A percentile compares a stretch with the other conserved stretches of the same genome.
phyloP scores from a whole-genome alignment of 345 rosid genomes.

The Diplotaxis tenuifolia region DNA sequence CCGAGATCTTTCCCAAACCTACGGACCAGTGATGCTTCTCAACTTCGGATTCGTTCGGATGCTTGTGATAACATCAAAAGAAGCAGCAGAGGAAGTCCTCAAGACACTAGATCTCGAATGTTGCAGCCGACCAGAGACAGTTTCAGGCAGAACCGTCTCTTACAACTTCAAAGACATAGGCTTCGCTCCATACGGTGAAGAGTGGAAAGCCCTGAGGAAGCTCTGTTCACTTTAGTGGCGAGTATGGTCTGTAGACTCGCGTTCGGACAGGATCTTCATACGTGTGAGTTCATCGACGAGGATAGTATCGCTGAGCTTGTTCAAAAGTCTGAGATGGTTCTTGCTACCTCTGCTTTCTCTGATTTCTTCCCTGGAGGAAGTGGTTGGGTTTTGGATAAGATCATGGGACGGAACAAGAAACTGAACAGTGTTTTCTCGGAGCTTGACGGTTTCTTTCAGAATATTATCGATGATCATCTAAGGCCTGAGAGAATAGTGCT shows the following conservation, averaged over 20 bases:
- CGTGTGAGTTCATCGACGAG: conserved; percentile 28
- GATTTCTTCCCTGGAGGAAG: conserved; percentile 29
- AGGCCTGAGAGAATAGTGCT: conserved; percentile 7
- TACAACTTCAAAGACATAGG: conserved; percentile 39
- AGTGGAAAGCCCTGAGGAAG: conserved; percentile 45
- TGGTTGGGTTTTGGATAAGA: conserved; percentile 19
- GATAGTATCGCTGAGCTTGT: conserved; percentile 10
- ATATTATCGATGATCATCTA: conserved; percentile 30
- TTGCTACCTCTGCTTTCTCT: background rate
- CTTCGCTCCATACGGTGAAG: conserved; percentile 39
- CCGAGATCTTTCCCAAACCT: conserved; percentile 33
- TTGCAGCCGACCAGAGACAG: conserved; percentile 40
- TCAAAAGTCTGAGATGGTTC: conserved; percentile 8
- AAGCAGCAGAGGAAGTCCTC: conserved; percentile 42
- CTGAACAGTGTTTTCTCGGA: conserved; percentile 17
- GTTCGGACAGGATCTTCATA: conserved; percentile 37
- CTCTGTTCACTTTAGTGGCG: conserved; percentile 32
- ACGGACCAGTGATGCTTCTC: conserved; percentile 54
- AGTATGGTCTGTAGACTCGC: conserved; percentile 41
- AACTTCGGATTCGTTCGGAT: conserved; percentile 41
- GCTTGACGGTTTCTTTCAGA: conserved; percentile 32
- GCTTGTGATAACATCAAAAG: conserved; percentile 43
- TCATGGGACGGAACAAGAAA: conserved; percentile 20
- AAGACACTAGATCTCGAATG: conserved; percentile 40
- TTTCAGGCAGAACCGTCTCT: conserved; percentile 23